Base-by-base conservation (phyloP, 208 protist species). In the Leishmania braziliensis region DNA sequence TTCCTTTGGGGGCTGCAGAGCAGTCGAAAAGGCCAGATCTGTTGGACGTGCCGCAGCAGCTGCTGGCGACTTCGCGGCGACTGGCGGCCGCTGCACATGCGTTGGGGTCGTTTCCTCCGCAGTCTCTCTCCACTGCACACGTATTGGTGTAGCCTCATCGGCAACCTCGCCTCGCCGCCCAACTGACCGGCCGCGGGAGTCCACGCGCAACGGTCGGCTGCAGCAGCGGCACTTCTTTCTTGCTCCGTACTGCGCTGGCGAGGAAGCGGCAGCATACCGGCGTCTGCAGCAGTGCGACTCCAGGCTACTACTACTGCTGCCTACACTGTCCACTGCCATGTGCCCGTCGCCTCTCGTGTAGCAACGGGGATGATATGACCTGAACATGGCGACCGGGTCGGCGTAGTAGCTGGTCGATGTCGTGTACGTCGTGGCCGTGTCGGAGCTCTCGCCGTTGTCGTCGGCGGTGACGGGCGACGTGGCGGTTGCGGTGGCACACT, bases 381-480 rank as follows among this genome's bases (percentile, higher is more conserved):
- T 65, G 23, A 76, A 16, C 12, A 56, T 36, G 4, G 77, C 78
- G 2, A 75, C 29, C 5, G 82, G 82, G 46, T 81, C 82, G 36
- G 66, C 74, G 68, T 86, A 78, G 74, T 69, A 69, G 73, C 75
- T 79, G 58, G 85, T 92, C 56, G 83, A 75, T 5, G 91, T 96
- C 16, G 93, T 96, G 83, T 92, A 93, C 6, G 93, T 92, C 5
- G 91, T 96, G 58, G 84, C 88, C 4, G 81, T 88, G 76, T 92
- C 86, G 0, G 88, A 93, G 33, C 83, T 84, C 62, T 88, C 85
- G 46, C 84, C 83, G 58, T 88, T 83, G 46, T 91, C 85, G 3
- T 84, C 85, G 5, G 82, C 78, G 43, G 82, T 75, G 2, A 58
- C 50, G 3, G 76, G 60, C 5, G 51, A 33, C n/a, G 29, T 46